Base-by-base conservation (phyloP, 768 basidiomycete species). In the Boletus insuetus region DNA sequence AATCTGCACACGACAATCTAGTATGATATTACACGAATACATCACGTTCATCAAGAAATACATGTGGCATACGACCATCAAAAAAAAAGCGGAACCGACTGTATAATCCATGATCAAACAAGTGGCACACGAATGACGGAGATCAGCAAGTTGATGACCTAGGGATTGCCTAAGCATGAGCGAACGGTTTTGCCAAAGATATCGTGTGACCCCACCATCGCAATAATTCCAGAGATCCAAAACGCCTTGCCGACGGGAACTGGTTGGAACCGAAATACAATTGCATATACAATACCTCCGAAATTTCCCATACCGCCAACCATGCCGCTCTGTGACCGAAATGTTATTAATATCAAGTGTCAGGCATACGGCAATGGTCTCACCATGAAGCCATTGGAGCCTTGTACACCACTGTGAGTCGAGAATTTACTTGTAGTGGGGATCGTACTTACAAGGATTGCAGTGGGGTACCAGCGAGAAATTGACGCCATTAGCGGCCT, bases 281-380 rank as follows among this genome's bases (percentile, higher is more conserved):
- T 58, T 1, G 80, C 78, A 37, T 76, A 82, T 24, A 78, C 56
- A 44, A 82, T 68, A 4, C 82, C 82, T 5, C 82, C 78, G 46
- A 79, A 17, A 69, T 70, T 68, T 49, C 74, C 77, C 53, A 71
- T 61, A 3, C 60, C 66, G 16, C 79, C 74, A 35, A 77, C 79
- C 49, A 74, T 70, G 41, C 68, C 78, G 51, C 60, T 73, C 58
- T 69, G 47, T 17, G n/a, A 20, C 4, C 16, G 41, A 10, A 4
- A n/a, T 1, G 19, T 49, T 40, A 29, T 6, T 13, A 17, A 20
- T 13, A 22, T 14, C 12, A 39, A 22, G n/a, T 17, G 8, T 39
- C 8, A n/a, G 12, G n/a, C 35, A 16, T 24, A 16, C 16, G 14
- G 48, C 32, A 3, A 26, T 29, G 7, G 16, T 51, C 49, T 59